phyloP scores from a whole-genome alignment of 2,329 filamentous ascomycete genomes.

The Bertia moriformis region DNA sequence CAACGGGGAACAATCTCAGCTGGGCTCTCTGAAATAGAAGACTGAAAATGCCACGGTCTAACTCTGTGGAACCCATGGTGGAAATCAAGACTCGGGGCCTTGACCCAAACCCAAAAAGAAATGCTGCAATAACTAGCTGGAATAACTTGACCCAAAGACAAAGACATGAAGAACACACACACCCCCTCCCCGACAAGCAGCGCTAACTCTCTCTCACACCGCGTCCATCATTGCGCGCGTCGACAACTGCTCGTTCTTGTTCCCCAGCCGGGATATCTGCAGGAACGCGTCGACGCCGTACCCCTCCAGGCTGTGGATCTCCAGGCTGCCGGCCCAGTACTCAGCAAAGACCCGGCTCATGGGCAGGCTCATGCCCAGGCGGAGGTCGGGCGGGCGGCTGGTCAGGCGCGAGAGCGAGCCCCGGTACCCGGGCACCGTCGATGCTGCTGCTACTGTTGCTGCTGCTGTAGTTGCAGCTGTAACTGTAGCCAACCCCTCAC shows the following conservation, averaged over 20 bases:
- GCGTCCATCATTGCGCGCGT: constrained; percentile 67
- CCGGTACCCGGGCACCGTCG: constrained; percentile 19
- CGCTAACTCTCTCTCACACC: no score
- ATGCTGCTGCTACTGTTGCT: constrained; percentile 2
- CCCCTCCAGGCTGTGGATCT: constrained; percentile 83
- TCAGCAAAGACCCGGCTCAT: constrained; percentile 91
- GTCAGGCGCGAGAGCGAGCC: constrained; percentile 69
- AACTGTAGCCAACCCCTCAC: constrained; percentile 7
- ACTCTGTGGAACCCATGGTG: no score
- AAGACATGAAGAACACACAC: no score
- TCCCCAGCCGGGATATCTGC: constrained; percentile 89
- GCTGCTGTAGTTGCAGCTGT: not conserved
- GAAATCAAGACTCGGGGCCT: no score
- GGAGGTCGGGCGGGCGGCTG: constrained; percentile 69
- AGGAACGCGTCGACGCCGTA: constrained; percentile 93
- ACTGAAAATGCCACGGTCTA: no score
- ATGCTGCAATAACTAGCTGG: constrained; percentile 5
- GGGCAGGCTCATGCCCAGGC: constrained; percentile 82
- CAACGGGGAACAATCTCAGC: no score
- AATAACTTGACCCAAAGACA: not conserved
- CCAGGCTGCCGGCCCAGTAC: constrained; percentile 88
- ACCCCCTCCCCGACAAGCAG: not conserved
- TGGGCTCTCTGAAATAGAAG: no score
- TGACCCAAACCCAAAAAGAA: no score
- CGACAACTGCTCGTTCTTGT: constrained; percentile 90